phyloP scores from a whole-genome alignment of 805 yeast species.

The Yarrowia divulgata region DNA sequence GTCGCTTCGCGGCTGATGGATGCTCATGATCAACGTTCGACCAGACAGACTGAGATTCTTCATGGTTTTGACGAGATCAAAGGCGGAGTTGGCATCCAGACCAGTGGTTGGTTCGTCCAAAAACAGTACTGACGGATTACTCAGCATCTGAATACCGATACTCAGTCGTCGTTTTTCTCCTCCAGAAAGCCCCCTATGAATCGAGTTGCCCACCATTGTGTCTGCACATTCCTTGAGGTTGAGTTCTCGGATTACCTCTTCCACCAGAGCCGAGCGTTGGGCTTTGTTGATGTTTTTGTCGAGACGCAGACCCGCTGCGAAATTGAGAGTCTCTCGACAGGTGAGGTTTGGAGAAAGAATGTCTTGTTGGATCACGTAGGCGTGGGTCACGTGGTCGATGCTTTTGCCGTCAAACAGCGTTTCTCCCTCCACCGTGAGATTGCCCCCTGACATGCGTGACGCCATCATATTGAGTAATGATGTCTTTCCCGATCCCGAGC shows the following conservation, averaged over 20 bases:
- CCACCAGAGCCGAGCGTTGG: conserved; percentile 60
- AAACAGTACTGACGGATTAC: conserved; percentile 77
- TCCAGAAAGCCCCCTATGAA: conserved; percentile 73
- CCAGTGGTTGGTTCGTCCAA: conserved; percentile 92
- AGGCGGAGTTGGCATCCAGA: conserved; percentile 78
- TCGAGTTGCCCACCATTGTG: conserved; percentile 62
- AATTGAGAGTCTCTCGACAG: conserved; percentile 70
- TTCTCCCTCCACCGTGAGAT: conserved; percentile 46
- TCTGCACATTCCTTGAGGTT: conserved; percentile 71
- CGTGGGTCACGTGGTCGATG: conserved; percentile 44
- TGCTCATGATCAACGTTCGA: conserved; percentile 74
- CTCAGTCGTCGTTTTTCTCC: conserved; percentile 84
- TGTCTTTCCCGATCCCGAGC: conserved; percentile 88
- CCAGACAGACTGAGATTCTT: conserved; percentile 65
- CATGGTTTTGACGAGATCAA: conserved; percentile 65
- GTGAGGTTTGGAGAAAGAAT: conserved; percentile 73
- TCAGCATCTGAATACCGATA: conserved; percentile 76
- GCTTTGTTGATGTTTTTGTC: conserved; percentile 55
- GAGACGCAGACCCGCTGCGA: conserved; percentile 74
- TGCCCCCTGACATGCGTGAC: conserved; percentile 45
- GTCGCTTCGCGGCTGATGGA: conserved; percentile 86
- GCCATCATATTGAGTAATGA: conserved; percentile 67
- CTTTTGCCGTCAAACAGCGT: conserved; percentile 46
- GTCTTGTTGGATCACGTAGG: conserved; percentile 82
- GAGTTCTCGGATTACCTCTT: conserved; percentile 66